Percentiles rank a stretch among this genome's conserved stretches.
phyloP scores from a whole-genome alignment of 768 basidiomycete genomes.

The Suillus weaverae region DNA sequence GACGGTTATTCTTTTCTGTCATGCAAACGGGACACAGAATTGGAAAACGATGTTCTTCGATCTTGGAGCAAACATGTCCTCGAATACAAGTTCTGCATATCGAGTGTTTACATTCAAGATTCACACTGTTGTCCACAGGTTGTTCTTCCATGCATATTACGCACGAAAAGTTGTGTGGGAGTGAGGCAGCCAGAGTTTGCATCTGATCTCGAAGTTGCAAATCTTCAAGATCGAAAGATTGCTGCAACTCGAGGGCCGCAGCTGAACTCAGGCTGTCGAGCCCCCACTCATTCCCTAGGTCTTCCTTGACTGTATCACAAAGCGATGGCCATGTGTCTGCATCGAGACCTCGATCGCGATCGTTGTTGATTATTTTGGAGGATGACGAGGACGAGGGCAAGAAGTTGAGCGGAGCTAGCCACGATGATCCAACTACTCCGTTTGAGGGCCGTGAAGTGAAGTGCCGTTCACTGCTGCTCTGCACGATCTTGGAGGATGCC shows the following conservation, averaged over 20 bases:
- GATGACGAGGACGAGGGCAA: conserved; percentile 24
- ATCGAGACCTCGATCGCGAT: conserved; percentile 19
- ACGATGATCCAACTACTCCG: conserved; percentile 21
- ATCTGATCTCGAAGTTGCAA: conserved; percentile 36
- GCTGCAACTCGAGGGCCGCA: conserved; percentile 34
- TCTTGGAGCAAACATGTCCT: conserved; percentile 41
- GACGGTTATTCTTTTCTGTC: conserved; percentile 21
- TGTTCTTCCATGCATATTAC: conserved; percentile 55
- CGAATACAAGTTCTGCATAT: conserved; percentile 57
- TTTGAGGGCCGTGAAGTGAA: conserved; percentile 15
- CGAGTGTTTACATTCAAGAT: conserved; percentile 48
- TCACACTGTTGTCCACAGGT: conserved; percentile 43
- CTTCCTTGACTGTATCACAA: neutral
- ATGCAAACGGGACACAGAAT: conserved; percentile 62
- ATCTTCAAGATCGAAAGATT: conserved; percentile 43
- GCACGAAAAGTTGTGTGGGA: conserved; percentile 49
- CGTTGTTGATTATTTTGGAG: conserved; percentile 1
- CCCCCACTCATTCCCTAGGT: neutral
- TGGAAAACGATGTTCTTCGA: conserved; percentile 56
- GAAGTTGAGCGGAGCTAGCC: neutral
- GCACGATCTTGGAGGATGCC: neutral
- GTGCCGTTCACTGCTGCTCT: neutral
- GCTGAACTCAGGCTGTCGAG: conserved; percentile 15
- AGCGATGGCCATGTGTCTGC: conserved; percentile 1
- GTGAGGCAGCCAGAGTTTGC: conserved; percentile 24